Conservation (phyloP, 441 rosid genomes). For the Jatropha podagrica region DNA sequence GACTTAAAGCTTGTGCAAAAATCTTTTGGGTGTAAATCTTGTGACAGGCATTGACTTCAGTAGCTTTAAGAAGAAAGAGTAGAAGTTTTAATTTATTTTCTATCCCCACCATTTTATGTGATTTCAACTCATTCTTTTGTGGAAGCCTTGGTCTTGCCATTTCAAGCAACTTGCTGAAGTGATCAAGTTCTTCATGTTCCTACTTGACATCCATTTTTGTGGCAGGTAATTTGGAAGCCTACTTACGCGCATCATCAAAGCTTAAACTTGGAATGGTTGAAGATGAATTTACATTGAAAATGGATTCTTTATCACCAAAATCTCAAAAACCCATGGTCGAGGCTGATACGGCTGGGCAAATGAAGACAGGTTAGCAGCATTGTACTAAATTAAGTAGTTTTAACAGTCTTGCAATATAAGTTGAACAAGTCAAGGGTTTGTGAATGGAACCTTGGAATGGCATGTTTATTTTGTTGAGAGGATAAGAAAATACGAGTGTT, state of each 20-base stretch:
- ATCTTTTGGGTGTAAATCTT: neutral
- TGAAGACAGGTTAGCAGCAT: slow-evolving; percentile 64
- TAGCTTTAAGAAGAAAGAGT: too few relatives aligned
- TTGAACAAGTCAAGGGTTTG: slow-evolving; percentile 21
- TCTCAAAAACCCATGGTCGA: slow-evolving; percentile 46
- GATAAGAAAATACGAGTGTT: neutral
- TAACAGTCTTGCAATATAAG: neutral
- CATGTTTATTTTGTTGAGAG: slow-evolving; percentile 1
- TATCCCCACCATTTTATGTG: neutral
- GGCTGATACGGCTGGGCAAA: slow-evolving; percentile 55
- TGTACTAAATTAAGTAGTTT: neutral
- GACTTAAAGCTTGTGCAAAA: neutral
- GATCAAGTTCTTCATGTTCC: slow-evolving; percentile 1
- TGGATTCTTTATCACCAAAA: slow-evolving; percentile 34
- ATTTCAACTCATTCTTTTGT: neutral
- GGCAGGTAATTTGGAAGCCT: slow-evolving; percentile 81
- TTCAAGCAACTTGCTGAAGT: neutral
- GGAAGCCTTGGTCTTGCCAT: neutral
- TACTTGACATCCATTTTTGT: slow-evolving; percentile 22
- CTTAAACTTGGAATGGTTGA: slow-evolving; percentile 71
- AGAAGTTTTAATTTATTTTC: neutral
- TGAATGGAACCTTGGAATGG: neutral
- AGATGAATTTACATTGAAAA: slow-evolving; percentile 51
- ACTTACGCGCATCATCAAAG: slow-evolving; percentile 63
- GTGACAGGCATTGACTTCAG: neutral